Percentiles rank a stretch among this genome's conserved stretches.
phyloP scores from a whole-genome alignment of 768 basidiomycete species.

The Pulveroboletus frians region DNA sequence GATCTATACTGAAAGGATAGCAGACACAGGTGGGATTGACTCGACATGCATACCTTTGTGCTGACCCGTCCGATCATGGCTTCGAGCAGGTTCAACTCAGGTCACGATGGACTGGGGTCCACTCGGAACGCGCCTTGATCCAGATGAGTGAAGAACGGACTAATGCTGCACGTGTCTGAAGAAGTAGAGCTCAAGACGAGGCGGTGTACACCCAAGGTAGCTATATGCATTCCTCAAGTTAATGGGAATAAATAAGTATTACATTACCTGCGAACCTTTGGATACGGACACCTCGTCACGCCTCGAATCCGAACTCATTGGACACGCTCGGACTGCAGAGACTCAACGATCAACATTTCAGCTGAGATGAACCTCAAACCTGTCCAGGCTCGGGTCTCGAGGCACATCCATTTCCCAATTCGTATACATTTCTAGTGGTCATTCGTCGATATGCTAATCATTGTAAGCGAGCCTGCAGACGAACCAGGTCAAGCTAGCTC shows the following conservation, averaged over 20 bases:
- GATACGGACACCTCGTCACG: not conserved
- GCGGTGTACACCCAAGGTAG: conserved; percentile 9
- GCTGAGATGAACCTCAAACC: not conserved
- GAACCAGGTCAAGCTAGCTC: conserved; percentile 7
- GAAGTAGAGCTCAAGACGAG: conserved; percentile 1
- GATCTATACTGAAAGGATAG: not conserved
- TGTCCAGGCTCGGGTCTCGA: not conserved
- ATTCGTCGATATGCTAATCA: not conserved
- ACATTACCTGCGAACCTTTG: not conserved
- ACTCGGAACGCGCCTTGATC: not conserved
- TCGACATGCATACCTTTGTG: not conserved
- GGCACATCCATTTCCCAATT: not conserved
- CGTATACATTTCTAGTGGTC: not conserved
- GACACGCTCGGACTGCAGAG: not conserved
- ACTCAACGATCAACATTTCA: not conserved
- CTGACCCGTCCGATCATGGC: not conserved
- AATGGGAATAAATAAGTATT: not conserved
- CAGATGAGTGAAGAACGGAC: not conserved
- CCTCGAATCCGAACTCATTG: not conserved
- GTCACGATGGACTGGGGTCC: not conserved
- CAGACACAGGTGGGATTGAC: too few relatives aligned
- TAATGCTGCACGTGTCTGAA: not conserved
- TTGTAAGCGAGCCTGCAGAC: not conserved
- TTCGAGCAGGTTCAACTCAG: not conserved
- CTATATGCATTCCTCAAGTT: not conserved